Base-by-base conservation (phyloP, 768 basidiomycete species). In the Galerina sulciceps region DNA sequence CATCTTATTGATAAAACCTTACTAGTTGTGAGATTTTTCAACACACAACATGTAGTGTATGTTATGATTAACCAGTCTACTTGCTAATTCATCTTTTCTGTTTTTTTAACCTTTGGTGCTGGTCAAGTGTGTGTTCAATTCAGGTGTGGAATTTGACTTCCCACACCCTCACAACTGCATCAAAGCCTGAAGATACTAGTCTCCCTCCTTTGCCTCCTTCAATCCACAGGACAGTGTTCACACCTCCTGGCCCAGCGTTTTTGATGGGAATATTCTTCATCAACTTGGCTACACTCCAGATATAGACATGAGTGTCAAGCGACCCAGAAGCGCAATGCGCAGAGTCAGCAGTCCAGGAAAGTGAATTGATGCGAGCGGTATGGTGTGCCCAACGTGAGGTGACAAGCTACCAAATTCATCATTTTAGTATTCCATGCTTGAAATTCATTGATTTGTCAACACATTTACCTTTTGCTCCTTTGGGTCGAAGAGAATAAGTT, bases 241-340 rank as follows among this genome's bases (percentile, higher is more conserved):
- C 89, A 9, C 96, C 95, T 11, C 94, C 92, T 5, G 93, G 86
- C 37, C 87, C 87, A 0, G 92, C 94, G 60, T 94, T 94, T 79
- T 88, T 89, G 70, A 98, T 87, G 23, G 87, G 81, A 36, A 94
- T 85, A 63, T 90, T 91, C 72, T 82, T 87, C 71, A 85, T 75
- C 9, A 89, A 87, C 67, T 85, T 83, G 43, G 76, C 76, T 31
- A 93, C 85, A 62, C 88, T 87, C 87, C 92, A 98, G 22, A 98
- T 75, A 67, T 94, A 97, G 4, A 96, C 85, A 63, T 94, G 85
- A 31, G 95, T 96, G 71, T 99, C 96, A n/a, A 96, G 81, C 17
- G 94, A 93, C 10, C 90, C 94, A 4, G 94, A 94, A 10, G 88
- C 95, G 61, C 91, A 84, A 67, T 95, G 87, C 60, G 81, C 80